Evolutionary conservation across 148 eudicot species (phyloP), one percentile per base, ranked within the genome.

Genomic region (Chenopodium berlandieri): DNA sequence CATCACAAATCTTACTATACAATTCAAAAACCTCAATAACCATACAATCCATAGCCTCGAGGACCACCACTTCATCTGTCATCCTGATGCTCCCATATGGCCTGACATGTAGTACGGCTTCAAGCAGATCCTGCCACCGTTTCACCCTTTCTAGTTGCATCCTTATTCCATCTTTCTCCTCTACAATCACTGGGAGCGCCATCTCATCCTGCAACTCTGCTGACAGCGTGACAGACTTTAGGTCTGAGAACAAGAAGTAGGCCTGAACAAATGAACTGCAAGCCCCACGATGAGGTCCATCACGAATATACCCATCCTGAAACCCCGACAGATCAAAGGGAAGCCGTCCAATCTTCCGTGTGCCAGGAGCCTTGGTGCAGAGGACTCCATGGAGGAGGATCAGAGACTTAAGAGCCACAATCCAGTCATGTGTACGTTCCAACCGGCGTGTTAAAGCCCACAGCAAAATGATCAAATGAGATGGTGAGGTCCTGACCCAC

Each of bases 41-140:
- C 50, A 92, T 77, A 64, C 97, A 88, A 60, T 96, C 94, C 94
- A 96, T 94, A 7, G 91, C 98, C 50, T 96, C 95, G 4, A 87
- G 80, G 25, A 94, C 52, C 5, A 91, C 81, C 63, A 79, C 71
- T 1, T 70, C 77, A 5, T 31, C 65, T 20, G 20, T 76, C 69
- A 78, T 81, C 10, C 79, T 84, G 1, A 56, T 56, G 62, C 60
- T 17, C 1, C 83, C 70, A 4, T 47, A 76, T 2, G 98, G 98
- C 80, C 82, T 85, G 65, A 96, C 90, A 70, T 88, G 84, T 68
- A 94, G 76, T 66, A 92, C 75, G 67, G 87, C 50, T 65, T 92
- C 97, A 5, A 96, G 79, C 78, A 92, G 56, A 30, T 79, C 83
- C 80, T 94, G 99, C 90, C 91, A 69, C 65, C 87, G 87, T 27